phyloP scores from a whole-genome alignment of 441 rosid genomes.

The Pelargonium fulgidum region DNA sequence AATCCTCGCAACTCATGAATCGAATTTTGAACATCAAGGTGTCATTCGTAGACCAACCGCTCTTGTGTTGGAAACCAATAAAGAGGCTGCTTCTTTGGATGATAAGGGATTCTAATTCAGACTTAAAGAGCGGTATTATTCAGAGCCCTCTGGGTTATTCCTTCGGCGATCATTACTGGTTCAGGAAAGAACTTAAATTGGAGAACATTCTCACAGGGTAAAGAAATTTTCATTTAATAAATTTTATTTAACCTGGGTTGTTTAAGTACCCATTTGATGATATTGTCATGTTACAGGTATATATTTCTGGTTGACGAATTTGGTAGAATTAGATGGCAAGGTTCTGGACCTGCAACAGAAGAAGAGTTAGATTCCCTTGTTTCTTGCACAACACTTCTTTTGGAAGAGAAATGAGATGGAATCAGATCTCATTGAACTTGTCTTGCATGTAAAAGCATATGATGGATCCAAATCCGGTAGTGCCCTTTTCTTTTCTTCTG shows the following conservation, averaged over 20 bases:
- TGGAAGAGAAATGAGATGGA: slow-evolving; percentile 48
- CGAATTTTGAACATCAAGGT: slow-evolving; percentile 36
- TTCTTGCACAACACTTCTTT: slow-evolving; percentile 60
- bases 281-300: slow-evolving; percentile 43
- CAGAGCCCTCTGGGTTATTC: slow-evolving; percentile 63
- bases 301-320: slow-evolving; percentile 63
- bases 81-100: slow-evolving; percentile 55
- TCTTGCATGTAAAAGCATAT: background rate
- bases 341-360: slow-evolving; percentile 59
- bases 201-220: slow-evolving; percentile 92
- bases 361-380: slow-evolving; percentile 69
- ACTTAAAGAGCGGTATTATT: slow-evolving; percentile 32
- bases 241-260: slow-evolving; percentile 6
- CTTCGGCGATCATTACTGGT: slow-evolving; percentile 80
- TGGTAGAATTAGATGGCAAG: slow-evolving; percentile 88
- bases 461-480: background rate
- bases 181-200: slow-evolving; percentile 69
- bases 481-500: background rate
- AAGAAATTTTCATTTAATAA: slow-evolving; percentile 12
- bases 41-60: slow-evolving; percentile 68
- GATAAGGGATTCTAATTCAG: slow-evolving; percentile 45
- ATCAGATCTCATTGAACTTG: background rate
- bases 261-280: slow-evolving; percentile 12
- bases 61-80: slow-evolving; percentile 51
- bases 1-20: background rate